Evolutionary conservation across 768 basidiomycete species (phyloP).

Genomic region (Boletus rubescentipes): DNA sequence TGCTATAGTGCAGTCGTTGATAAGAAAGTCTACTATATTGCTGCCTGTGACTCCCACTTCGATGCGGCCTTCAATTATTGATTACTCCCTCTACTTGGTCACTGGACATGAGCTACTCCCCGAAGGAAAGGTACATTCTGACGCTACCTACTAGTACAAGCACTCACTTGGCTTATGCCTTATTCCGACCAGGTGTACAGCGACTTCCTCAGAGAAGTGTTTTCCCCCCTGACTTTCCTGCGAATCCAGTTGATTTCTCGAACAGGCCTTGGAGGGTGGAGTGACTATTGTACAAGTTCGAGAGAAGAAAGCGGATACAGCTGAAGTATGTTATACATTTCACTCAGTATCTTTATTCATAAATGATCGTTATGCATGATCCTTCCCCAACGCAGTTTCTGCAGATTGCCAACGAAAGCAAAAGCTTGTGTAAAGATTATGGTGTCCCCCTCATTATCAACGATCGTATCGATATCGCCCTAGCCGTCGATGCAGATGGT

Average conservation of each 20-base stretch:
- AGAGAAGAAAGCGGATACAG: slow-evolving; percentile 81
- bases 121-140: slow-evolving; percentile 57
- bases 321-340: slow-evolving; percentile 55
- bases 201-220: slow-evolving; percentile 73
- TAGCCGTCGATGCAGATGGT: slow-evolving; percentile 73
- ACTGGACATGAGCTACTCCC: slow-evolving; percentile 81
- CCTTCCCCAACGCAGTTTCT: slow-evolving; percentile 57
- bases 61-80: too few relatives aligned
- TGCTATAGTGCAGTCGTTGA: too few relatives aligned
- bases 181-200: slow-evolving; percentile 54
- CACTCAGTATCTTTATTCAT: background rate
- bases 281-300: slow-evolving; percentile 89
- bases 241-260: background rate
- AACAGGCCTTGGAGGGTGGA: slow-evolving; percentile 77
- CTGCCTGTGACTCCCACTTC: too few relatives aligned
- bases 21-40: too few relatives aligned
- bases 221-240: background rate
- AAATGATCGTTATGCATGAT: background rate
- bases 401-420: slow-evolving; percentile 65
- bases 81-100: slow-evolving; percentile 84
- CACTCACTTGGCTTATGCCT: background rate
- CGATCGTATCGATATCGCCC: slow-evolving; percentile 83
- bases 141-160: background rate
- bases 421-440: slow-evolving; percentile 72
- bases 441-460: slow-evolving; percentile 84